These are phyloP conservation scores for Atkinsonella texensis DNA, from an alignment of 2,329 filamentous ascomycete genomes.

Conservation along the genomic window DNA sequence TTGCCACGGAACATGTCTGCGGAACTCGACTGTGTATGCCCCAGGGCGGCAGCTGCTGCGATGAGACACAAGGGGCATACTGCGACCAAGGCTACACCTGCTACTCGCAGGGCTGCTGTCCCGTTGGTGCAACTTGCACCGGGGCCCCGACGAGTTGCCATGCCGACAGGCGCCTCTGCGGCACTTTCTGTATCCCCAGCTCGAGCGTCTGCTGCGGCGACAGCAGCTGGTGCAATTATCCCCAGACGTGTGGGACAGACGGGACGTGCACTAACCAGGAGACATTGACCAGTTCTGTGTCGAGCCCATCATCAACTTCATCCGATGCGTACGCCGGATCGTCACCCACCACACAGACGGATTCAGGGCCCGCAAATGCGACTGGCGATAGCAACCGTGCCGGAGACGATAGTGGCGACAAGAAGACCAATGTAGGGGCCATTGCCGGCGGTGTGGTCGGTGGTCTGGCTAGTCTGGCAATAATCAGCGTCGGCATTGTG, in stretches of 20 bases:
- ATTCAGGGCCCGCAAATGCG: background rate
- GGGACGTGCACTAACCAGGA: background rate
- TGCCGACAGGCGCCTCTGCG: background rate
- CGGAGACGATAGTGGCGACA: background rate
- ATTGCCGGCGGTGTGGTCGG: constrained; percentile 1
- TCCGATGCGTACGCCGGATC: background rate
- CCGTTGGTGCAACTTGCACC: background rate
- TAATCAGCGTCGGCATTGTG: background rate
- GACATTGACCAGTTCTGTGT: background rate
- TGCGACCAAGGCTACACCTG: background rate
- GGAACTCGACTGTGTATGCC: constrained; percentile 1
- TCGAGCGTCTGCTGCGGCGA: background rate
- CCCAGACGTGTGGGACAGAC: background rate
- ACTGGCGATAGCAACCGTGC: background rate
- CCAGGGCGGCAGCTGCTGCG: background rate
- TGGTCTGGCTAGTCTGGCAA: background rate
- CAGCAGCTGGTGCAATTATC: background rate
- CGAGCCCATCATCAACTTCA: background rate
- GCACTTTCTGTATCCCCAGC: background rate
- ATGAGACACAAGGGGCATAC: background rate
- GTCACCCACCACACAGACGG: background rate
- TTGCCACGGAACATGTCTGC: background rate
- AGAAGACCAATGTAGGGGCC: background rate
- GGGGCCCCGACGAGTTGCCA: background rate
- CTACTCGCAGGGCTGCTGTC: background rate